Conservation (phyloP, 2,329 filamentous ascomycete genomes). For the Cercospora zeina region DNA sequence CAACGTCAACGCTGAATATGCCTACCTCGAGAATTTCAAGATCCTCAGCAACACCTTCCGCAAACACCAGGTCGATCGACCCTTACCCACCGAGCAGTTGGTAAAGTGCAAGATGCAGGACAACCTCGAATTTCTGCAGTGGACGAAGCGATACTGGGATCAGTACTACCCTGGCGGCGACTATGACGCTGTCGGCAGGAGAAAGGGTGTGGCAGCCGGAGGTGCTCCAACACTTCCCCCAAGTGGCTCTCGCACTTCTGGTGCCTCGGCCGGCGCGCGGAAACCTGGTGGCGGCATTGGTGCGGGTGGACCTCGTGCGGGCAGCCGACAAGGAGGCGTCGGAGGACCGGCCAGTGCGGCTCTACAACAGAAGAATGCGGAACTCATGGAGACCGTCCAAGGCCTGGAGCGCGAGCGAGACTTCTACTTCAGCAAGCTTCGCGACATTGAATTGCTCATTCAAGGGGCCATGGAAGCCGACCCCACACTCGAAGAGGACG, state of each 20-base stretch:
- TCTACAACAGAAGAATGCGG: conserved; percentile 79
- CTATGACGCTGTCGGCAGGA: conserved; percentile 83
- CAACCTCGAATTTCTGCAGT: conserved; percentile 98
- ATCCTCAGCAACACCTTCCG: conserved; percentile 86
- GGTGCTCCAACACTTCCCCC: conserved; percentile 42
- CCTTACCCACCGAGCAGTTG: conserved; percentile 81
- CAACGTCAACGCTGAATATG: conserved; percentile 95
- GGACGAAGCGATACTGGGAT: conserved; percentile 96
- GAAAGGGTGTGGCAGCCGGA: conserved; percentile 69
- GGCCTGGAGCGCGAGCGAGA: conserved; percentile 94
- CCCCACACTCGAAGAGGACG: conserved; percentile 89
- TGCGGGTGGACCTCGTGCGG: conserved; percentile 48
- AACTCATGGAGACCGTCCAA: conserved; percentile 90
- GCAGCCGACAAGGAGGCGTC: conserved; percentile 48
- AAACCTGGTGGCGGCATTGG: conserved; percentile 55
- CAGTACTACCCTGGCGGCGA: conserved; percentile 96
- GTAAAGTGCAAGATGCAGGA: conserved; percentile 99
- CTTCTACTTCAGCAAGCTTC: conserved; percentile 98
- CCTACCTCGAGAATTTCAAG: conserved; percentile 98
- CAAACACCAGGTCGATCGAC: conserved; percentile 84
- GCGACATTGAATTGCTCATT: conserved; percentile 92
- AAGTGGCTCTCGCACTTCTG: conserved; percentile 38
- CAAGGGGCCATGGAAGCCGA: conserved; percentile 92
- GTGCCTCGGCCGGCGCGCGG: conserved; percentile 53
- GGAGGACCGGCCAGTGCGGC: conserved; percentile 62